Base-by-base conservation (phyloP, 2,329 filamentous ascomycete genomes). In the Aquanectria penicillioides region DNA sequence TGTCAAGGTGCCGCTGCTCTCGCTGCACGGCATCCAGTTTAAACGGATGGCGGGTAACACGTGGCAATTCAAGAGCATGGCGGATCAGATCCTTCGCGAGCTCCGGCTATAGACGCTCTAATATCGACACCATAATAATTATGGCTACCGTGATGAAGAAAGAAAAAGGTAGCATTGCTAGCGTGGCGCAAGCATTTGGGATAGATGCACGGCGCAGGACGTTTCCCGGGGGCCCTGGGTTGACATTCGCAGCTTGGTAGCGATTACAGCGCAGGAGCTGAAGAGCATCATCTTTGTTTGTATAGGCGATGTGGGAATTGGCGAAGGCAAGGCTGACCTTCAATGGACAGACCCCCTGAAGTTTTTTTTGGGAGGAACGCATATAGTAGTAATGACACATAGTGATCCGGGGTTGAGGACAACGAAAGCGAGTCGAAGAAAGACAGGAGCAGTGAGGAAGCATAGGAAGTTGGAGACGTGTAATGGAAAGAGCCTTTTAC, bases 41-140 rank as follows among this genome's bases (percentile, higher is more conserved):
- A 99, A 99, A 83, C 93, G 95, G 73, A 89, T 98, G 67, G 87
- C 92, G 56, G 94, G 95, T 29, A 94, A 96, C 59, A 98, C 95
- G 57, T 98, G 94, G 94, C 94, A 97, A 76, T 99, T 97, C 80
- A 97, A 97, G 81, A 94, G 92, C 72, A 96, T 98, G 93, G 95
- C 95, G 29, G 94, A 97, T 77, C 93, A 93, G 69, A 97, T 99
- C 70, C 81, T 99, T 67, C 88, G 90, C 72, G 93, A 95, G 74
- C 79, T 99, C 67, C 88, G 89, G 72, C 84, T 98, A 63, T 97
- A 79, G 80, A 61, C 23, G 28, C 54, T 57, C 36, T 44, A 15
- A 11, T 23, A 13, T 23, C 18, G 20, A 47, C 25, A 29, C 33
- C 25, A 37, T 29, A 29, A 38, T 20, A 49, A 49, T 31, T 37